These are phyloP conservation scores for Termitomyces sp. DNA, from an alignment of 1,284 basidiomycete genomes.

Conservation along the genomic window DNA sequence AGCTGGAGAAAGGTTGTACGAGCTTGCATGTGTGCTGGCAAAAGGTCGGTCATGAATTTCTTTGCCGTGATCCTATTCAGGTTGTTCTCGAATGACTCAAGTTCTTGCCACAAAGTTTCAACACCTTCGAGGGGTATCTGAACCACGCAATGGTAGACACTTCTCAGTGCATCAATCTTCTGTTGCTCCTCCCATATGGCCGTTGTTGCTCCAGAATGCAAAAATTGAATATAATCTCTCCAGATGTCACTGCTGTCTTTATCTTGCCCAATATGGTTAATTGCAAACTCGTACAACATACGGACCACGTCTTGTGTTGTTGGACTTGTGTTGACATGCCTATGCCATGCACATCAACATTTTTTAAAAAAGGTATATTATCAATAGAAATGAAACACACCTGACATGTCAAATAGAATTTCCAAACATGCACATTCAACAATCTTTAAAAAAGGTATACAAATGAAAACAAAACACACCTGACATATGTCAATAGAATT, in stretches of 20 bases:
- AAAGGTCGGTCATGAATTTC: slow-evolving; percentile 80
- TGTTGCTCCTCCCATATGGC: slow-evolving; percentile 91
- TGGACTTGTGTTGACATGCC: slow-evolving; percentile 51
- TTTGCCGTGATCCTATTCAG: slow-evolving; percentile 94
- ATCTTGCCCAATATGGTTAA: slow-evolving; percentile 87
- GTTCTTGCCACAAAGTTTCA: slow-evolving; percentile 91
- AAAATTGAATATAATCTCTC: slow-evolving; percentile 57
- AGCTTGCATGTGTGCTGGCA: slow-evolving; percentile 90
- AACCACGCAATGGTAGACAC: slow-evolving; percentile 90
- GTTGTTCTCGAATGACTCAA: slow-evolving; percentile 89
- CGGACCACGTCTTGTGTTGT: slow-evolving; percentile 70
- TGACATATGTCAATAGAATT: slow-evolving; percentile 80
- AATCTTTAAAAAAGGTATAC: neutral
- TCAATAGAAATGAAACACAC: no score
- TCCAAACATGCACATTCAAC: slow-evolving; percentile 32
- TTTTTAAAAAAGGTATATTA: no score
- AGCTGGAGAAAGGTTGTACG: slow-evolving; percentile 85
- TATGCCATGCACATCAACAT: slow-evolving; percentile 18
- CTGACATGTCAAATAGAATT: no score
- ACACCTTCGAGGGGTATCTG: slow-evolving; percentile 93
- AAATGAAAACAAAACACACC: slow-evolving; percentile 38
- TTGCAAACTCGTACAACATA: slow-evolving; percentile 91
- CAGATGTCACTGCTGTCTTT: slow-evolving; percentile 73
- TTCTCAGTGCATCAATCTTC: slow-evolving; percentile 90
- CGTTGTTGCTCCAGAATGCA: slow-evolving; percentile 1